Evolutionary conservation across 345 rosid genomes (phyloP).

Genomic region (Stellera chamaejasme): DNA sequence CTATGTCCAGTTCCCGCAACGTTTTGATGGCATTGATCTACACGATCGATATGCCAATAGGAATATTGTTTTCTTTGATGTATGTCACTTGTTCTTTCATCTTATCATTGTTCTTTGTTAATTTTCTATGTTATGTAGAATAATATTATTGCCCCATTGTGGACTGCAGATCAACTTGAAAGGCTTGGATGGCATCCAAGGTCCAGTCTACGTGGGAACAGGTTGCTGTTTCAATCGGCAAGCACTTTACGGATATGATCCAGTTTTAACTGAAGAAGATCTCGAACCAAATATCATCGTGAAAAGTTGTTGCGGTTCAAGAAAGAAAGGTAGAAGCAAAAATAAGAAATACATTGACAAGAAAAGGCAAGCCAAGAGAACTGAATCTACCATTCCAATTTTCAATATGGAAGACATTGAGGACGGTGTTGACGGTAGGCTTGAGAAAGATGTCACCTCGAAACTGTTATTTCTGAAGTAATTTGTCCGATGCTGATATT

Average conservation of each 20-base stretch:
- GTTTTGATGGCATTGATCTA: slow-evolving; percentile 98
- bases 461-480: not conserved
- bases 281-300: slow-evolving; percentile 88
- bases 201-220: slow-evolving; percentile 99
- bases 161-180: slow-evolving; percentile 86
- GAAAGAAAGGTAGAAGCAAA: slow-evolving; percentile 72
- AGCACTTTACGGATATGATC: slow-evolving; percentile 97
- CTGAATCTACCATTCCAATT: slow-evolving; percentile 93
- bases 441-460: not conserved
- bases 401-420: slow-evolving; percentile 98
- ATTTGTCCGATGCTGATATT: not conserved
- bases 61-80: slow-evolving; percentile 97
- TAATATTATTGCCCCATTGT: slow-evolving; percentile 8
- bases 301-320: slow-evolving; percentile 94
- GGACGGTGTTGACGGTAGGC: slow-evolving; percentile 95
- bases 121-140: not conserved
- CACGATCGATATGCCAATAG: slow-evolving; percentile 99
- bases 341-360: slow-evolving; percentile 74
- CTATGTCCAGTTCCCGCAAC: slow-evolving; percentile 97
- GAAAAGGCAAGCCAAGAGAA: slow-evolving; percentile 73
- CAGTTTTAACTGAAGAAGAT: slow-evolving; percentile 92
- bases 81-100: slow-evolving; percentile 27
- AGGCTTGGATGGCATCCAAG: slow-evolving; percentile 96
- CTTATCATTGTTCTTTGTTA: slow-evolving; percentile 1
- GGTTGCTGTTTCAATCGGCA: slow-evolving; percentile 99